Evolutionary conservation across 1,139 yeast species (phyloP).

Genomic region (Zygosaccharomyces sapae): DNA sequence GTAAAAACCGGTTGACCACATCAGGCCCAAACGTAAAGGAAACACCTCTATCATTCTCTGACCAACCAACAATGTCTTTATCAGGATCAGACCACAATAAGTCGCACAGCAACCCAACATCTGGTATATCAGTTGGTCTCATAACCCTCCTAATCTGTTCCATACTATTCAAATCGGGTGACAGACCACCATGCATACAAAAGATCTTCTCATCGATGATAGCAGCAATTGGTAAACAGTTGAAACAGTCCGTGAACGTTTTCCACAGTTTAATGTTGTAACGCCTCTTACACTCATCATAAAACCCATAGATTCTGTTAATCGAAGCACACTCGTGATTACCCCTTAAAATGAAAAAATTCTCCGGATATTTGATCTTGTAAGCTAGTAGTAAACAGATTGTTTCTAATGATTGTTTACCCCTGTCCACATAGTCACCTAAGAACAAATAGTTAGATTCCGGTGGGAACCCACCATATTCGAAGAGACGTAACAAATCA

Average conservation of each 20-base stretch:
- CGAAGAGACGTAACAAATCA: conserved; percentile 89
- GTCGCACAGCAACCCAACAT: conserved; percentile 92
- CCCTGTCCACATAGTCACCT: conserved; percentile 98
- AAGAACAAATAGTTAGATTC: conserved; percentile 91
- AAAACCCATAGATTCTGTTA: conserved; percentile 93
- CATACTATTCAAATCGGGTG: conserved; percentile 95
- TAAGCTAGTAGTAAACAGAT: conserved; percentile 89
- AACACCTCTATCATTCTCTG: conserved; percentile 97
- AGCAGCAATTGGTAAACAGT: conserved; percentile 97
- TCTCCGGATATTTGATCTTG: conserved; percentile 95
- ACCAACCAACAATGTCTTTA: conserved; percentile 96
- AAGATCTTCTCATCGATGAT: conserved; percentile 95
- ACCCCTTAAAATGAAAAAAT: conserved; percentile 90
- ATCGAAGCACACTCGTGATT: conserved; percentile 97
- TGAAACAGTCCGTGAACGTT: conserved; percentile 95
- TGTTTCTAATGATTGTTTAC: conserved; percentile 93
- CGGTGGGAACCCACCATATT: conserved; percentile 99
- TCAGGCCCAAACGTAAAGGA: conserved; percentile 98
- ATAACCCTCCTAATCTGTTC: conserved; percentile 96
- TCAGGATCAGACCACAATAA: conserved; percentile 98
- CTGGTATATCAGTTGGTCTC: conserved; percentile 99
- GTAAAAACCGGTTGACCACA: conserved; percentile 88
- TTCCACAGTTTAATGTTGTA: conserved; percentile 97
- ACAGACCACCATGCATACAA: conserved; percentile 97
- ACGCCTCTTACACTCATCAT: conserved; percentile 96